Evolutionary conservation across 768 basidiomycete genomes (phyloP), one percentile per base, ranked within the genome.

Genomic region (Rhizopogon sp.): DNA sequence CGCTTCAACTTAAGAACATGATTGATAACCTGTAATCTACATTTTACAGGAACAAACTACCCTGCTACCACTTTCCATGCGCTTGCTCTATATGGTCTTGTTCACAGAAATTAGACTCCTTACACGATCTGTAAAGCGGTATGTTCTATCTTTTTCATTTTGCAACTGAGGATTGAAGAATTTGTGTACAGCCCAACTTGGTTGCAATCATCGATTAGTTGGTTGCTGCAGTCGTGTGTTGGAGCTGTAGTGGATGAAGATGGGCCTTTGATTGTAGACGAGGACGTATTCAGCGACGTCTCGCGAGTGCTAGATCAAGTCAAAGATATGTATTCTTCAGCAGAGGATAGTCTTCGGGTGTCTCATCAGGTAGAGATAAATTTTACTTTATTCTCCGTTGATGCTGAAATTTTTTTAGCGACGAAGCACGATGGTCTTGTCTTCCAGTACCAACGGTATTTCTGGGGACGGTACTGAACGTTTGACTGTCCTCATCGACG

Each of bases 101-200:
- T 80, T 90, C 50, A 74, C 80, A 2, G 84, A 88, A 62, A 78
- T 88, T 37, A 72, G 89, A 50, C 68, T 87, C 5, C 61, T 85
- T 6, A 84, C 82, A 1, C 76, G 80, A 47, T 87, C 87, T 0
- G 64, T 85, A 28, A 88, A 85, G 66, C 66, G 76, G 87, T 88
- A 67, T 42, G 82, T 65, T 28, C 16, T 22, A 49, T 13, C 9
- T 11, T 43, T 22, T 44, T 37, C 37, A n/a, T 44, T 29, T 47
- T 49, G 13, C 50, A 42, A 42, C 28, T 28, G 7, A 35, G 44
- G 50, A 54, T 55, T 31, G 54, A 50, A 79, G 80, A 47, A 47
- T 73, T 75, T 10, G 20, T 37, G 39, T 20, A 6, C 37, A 70
- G 68, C 11, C 60, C 64, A 2, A 50, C 60, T 7, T 72, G 71